Base-by-base conservation (phyloP, 768 basidiomycete genomes). In the Leccinellum luteum region DNA sequence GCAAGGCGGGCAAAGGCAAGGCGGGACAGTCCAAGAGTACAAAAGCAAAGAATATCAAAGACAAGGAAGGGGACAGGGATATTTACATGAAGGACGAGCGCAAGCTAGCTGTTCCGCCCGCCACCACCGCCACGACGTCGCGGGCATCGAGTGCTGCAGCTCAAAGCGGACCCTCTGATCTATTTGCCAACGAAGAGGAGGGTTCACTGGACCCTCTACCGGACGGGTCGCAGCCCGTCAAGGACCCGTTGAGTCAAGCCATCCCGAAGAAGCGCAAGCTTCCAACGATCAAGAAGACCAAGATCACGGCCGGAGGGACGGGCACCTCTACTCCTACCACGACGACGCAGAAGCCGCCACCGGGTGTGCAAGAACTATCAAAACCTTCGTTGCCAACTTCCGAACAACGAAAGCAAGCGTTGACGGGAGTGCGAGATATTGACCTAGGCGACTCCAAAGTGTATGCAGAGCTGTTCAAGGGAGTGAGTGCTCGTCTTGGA, bases 281-380 rank as follows among this genome's bases (percentile, higher is more conserved):
- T 21, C 85, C 86, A 0, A 73, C 81, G n/a, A 88, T 88, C 59
- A 87, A 81, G 75, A 87, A 87, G 73, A 83, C 76, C 70, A 86
- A 86, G 69, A 62, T 67, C n/a, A 51, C 69, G 9, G 19, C 48
- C 0, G 49, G 65, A 12, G 58, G 68, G 15, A 63, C 67, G 3
- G 57, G 63, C 4, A 61, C 68, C n/a, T 44, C 69, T 0, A 64
- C 67, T 1, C 59, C 74, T 2, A 53, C 72, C 15, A 55, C 71
- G 1, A 60, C 64, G 5, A 31, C 71, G 19, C 69, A 68, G 31
- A 73, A 69, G 23, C 50, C 63, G n/a, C 51, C 56, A 7, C 19
- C 56, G 4, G 38, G 53, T 2, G 56, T 35, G 32, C 65, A 71
- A 57, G 60, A 72, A 48, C 12, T 48, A 43, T 71, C 73, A 23